Evolutionary conservation across 805 yeast genomes (phyloP).

Genomic region (Ogataea corticis): DNA sequence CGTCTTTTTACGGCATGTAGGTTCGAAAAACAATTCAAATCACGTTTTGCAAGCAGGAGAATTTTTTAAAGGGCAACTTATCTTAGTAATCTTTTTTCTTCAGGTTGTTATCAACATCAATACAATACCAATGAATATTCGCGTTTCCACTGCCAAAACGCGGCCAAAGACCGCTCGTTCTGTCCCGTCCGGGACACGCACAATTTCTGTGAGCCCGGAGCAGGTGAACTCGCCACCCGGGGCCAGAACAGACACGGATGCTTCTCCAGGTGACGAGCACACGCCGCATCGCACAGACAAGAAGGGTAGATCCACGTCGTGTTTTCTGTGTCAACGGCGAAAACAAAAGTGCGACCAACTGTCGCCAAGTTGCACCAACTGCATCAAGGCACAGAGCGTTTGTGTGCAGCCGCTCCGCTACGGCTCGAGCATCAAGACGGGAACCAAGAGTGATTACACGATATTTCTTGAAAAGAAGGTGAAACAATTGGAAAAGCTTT

Average conservation of each 20-base stretch:
- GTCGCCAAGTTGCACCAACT: constrained; percentile 63
- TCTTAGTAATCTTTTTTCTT: neutral
- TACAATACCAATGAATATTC: neutral
- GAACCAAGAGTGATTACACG: constrained; percentile 58
- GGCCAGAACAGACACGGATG: neutral
- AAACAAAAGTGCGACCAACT: constrained; percentile 69
- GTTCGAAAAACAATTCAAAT: neutral
- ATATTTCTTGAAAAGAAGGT: constrained; percentile 55
- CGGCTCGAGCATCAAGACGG: constrained; percentile 38
- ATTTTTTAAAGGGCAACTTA: neutral
- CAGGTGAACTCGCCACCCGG: constrained; percentile 1
- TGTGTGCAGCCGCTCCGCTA: constrained; percentile 68
- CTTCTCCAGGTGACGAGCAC: neutral
- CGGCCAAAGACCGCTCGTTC: neutral
- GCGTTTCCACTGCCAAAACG: neutral
- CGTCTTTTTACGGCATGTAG: neutral
- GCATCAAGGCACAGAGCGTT: constrained; percentile 60
- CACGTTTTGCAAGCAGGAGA: neutral
- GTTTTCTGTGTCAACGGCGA: constrained; percentile 55
- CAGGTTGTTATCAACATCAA: neutral
- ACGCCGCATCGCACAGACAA: constrained; percentile 35
- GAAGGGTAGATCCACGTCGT: constrained; percentile 58
- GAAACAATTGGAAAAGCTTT: constrained; percentile 48
- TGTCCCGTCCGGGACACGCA: neutral
- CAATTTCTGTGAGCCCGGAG: constrained; percentile 1